These are phyloP conservation scores for Rhizopogon vesiculosus DNA, from an alignment of 768 basidiomycete species.

Conservation along the genomic window DNA sequence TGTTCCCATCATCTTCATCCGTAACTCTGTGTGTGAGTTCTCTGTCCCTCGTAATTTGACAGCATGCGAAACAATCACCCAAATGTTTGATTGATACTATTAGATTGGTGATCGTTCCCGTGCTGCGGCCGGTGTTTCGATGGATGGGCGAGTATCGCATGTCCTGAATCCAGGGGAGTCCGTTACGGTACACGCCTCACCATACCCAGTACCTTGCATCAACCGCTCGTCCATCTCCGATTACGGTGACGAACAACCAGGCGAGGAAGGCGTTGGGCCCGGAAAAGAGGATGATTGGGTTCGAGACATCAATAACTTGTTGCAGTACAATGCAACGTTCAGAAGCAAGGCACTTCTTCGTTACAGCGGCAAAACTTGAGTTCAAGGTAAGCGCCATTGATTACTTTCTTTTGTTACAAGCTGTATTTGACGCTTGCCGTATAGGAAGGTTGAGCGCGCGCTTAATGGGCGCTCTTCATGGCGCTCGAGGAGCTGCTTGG, in stretches of 20 bases:
- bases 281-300: slow-evolving; percentile 94
- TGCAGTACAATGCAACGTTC: slow-evolving; percentile 95
- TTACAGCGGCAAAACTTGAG: slow-evolving; percentile 47
- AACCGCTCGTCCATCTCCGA: slow-evolving; percentile 77
- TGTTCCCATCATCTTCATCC: slow-evolving; percentile 79
- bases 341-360: slow-evolving; percentile 81
- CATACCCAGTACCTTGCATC: slow-evolving; percentile 90
- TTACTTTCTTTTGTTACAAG: background rate
- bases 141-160: slow-evolving; percentile 88
- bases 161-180: slow-evolving; percentile 81
- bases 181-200: slow-evolving; percentile 79
- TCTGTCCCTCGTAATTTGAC: background rate
- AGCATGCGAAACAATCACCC: slow-evolving; percentile 2
- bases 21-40: slow-evolving; percentile 65
- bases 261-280: slow-evolving; percentile 64
- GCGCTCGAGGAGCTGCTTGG: too few species aligned
- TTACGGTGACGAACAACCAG: slow-evolving; percentile 33
- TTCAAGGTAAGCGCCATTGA: background rate
- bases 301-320: slow-evolving; percentile 89
- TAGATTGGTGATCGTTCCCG: slow-evolving; percentile 85
- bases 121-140: slow-evolving; percentile 83
- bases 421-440: background rate
- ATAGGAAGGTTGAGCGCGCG: background rate
- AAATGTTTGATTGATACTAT: background rate
- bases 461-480: background rate